Evolutionary conservation across 2,329 filamentous ascomycete genomes (phyloP).

Genomic region (Penicillium sp.): DNA sequence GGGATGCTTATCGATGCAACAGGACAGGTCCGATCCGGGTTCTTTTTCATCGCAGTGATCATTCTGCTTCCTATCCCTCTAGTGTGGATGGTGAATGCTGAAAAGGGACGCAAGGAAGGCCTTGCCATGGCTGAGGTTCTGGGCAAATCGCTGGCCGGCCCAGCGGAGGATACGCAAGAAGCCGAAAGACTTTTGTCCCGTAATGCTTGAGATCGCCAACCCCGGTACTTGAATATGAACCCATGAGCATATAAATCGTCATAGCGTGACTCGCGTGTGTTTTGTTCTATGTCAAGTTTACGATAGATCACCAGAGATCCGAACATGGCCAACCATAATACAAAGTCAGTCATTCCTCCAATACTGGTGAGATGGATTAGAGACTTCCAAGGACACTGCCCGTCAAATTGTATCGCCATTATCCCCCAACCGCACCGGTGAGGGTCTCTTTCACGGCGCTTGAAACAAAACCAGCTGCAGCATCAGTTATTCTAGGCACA

Average conservation of each 20-base stretch:
- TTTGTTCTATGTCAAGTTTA: background rate
- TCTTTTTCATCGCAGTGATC: slow-evolving; percentile 82
- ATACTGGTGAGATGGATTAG: slow-evolving; percentile 14
- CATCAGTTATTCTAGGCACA: slow-evolving; percentile 9
- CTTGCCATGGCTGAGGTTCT: slow-evolving; percentile 32
- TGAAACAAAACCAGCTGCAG: slow-evolving; percentile 7
- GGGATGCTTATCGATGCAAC: slow-evolving; percentile 78
- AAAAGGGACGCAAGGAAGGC: slow-evolving; percentile 35
- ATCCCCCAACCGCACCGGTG: background rate
- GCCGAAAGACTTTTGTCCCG: slow-evolving; percentile 29
- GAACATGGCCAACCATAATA: slow-evolving; percentile 17
- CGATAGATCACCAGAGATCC: slow-evolving; percentile 9
- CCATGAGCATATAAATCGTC: too few relatives aligned
- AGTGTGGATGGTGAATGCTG: slow-evolving; percentile 65
- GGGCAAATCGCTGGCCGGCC: slow-evolving; percentile 16
- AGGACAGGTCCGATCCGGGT: slow-evolving; percentile 73
- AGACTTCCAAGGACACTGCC: slow-evolving; percentile 4
- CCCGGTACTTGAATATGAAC: too few relatives aligned
- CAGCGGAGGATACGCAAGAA: slow-evolving; percentile 22
- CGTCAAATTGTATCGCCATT: slow-evolving; percentile 10
- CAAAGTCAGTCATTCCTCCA: slow-evolving; percentile 7
- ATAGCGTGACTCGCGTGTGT: too few relatives aligned
- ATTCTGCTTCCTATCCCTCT: slow-evolving; percentile 77
- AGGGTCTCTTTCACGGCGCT: slow-evolving; percentile 10
- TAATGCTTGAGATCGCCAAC: slow-evolving; percentile 4